These are phyloP conservation scores for Hemisphaericaspora lyxosophila DNA, from an alignment of 1,139 yeast genomes.

Conservation along the genomic window DNA sequence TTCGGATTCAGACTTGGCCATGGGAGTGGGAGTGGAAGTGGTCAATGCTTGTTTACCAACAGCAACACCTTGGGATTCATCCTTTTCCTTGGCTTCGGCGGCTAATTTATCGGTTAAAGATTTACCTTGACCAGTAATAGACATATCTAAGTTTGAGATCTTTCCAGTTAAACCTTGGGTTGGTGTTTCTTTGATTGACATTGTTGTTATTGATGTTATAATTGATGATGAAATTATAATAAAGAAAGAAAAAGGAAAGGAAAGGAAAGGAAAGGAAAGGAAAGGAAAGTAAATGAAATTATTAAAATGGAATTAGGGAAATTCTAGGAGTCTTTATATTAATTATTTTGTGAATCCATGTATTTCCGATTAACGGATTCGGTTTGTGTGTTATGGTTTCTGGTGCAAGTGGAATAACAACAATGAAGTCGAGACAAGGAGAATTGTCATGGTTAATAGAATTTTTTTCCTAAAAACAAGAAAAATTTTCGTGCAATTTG, in stretches of 20 bases:
- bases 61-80: constrained; percentile 29
- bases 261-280: background rate
- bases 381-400: background rate
- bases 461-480: background rate
- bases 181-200: constrained; percentile 50
- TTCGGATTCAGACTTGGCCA: constrained; percentile 18
- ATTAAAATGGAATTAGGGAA: background rate
- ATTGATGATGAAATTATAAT: background rate
- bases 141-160: constrained; percentile 43
- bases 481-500: constrained; percentile 1
- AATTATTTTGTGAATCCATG: too few relatives aligned
- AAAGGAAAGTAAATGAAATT: background rate
- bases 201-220: constrained; percentile 13
- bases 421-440: background rate
- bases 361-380: background rate
- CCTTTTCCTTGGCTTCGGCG: constrained; percentile 46
- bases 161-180: constrained; percentile 51
- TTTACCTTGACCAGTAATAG: constrained; percentile 29
- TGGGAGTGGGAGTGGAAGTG: constrained; percentile 5
- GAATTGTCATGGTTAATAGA: too few relatives aligned
- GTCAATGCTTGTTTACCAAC: constrained; percentile 21
- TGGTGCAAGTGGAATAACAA: background rate
- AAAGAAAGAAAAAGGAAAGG: background rate
- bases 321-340: background rate
- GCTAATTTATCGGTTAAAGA: constrained; percentile 48